These are phyloP conservation scores for Echium plantagineum DNA, from an alignment of 257 asterid species.

Conservation along the genomic window DNA sequence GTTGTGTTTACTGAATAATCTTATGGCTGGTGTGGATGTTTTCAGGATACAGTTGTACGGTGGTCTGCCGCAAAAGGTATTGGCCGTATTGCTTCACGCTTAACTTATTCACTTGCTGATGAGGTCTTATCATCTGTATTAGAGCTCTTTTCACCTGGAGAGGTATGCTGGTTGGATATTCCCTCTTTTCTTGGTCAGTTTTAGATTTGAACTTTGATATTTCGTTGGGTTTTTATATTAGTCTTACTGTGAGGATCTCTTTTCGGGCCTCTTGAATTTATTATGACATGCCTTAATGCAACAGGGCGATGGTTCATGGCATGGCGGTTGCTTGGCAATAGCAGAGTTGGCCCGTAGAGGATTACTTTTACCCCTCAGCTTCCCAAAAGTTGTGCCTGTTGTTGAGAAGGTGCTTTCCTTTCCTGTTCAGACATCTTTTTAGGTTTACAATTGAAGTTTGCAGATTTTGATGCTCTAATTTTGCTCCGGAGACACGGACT, in stretches of 20 bases:
- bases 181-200: neutral
- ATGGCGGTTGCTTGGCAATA: constrained; percentile 97
- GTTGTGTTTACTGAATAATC: neutral
- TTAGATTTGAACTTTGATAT: neutral
- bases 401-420: constrained; percentile 49
- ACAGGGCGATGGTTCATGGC: constrained; percentile 99
- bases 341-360: constrained; percentile 99
- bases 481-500: neutral
- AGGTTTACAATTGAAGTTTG: constrained; percentile 1
- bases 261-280: constrained; percentile 7
- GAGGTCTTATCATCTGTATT: constrained; percentile 85
- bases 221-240: neutral
- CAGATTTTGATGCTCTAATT: constrained; percentile 1
- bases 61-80: constrained; percentile 99
- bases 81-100: constrained; percentile 80
- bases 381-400: constrained; percentile 84
- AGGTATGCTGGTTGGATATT: constrained; percentile 38
- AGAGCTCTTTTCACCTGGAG: constrained; percentile 90
- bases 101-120: constrained; percentile 65
- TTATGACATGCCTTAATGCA: constrained; percentile 15
- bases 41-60: constrained; percentile 89
- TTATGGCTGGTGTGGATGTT: constrained; percentile 8
- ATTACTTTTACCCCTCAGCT: constrained; percentile 70
- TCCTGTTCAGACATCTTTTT: constrained; percentile 1
- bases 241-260: neutral